A percentile compares a stretch with the other conserved stretches of the same genome.
These are phyloP conservation scores for Phalaenopsis equestris DNA, from an alignment of 106 monocot genomes.

Conservation along the genomic window DNA sequence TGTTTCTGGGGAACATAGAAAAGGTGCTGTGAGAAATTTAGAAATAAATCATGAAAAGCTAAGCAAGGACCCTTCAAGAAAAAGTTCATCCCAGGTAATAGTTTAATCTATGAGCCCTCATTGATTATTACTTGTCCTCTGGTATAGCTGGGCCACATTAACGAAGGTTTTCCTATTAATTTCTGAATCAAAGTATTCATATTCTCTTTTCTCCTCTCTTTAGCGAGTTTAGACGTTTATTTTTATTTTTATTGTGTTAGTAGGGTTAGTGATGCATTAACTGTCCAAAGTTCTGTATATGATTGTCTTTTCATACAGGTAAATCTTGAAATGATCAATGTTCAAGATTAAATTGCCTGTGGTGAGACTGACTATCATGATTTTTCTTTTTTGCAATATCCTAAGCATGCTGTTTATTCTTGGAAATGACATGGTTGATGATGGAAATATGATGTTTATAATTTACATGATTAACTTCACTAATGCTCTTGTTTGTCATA, in stretches of 20 bases:
- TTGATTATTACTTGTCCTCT: not conserved
- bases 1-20: not conserved
- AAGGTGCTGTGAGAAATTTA: constrained; percentile 5
- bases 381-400: not conserved
- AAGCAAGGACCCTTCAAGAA: constrained; percentile 7
- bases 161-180: not conserved
- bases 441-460: not conserved
- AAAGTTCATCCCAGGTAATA: constrained; percentile 22
- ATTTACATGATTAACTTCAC: not conserved
- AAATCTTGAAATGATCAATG: not conserved
- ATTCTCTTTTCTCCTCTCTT: not conserved
- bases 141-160: not conserved
- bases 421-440: not conserved
- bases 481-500: not conserved
- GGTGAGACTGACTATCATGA: not conserved
- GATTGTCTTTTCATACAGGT: not conserved
- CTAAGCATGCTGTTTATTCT: not conserved
- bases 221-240: not conserved
- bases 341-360: not conserved
- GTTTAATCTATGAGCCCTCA: not conserved
- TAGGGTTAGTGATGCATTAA: not conserved
- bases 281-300: not conserved
- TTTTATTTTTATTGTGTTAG: not conserved
- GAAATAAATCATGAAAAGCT: constrained; percentile 10
- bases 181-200: not conserved